Conservation (phyloP, 73 alveolate species). For the Paramecium bursaria region DNA sequence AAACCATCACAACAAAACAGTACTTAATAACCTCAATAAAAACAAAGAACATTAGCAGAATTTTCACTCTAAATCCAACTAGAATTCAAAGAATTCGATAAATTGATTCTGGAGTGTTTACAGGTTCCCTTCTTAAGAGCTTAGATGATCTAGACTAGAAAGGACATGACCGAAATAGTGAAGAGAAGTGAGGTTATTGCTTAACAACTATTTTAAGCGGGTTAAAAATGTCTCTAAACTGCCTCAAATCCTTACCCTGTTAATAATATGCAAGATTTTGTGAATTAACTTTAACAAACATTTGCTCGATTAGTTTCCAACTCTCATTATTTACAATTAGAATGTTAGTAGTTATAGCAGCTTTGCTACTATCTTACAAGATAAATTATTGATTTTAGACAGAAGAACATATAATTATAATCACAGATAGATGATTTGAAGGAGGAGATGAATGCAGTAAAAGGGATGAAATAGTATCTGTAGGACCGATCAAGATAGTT, state of each 20-base stretch:
- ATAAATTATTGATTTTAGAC: neutral
- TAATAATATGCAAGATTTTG: conserved; percentile 11
- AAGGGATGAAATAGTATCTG: conserved; percentile 18
- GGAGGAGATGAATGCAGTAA: neutral
- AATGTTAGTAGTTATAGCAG: conserved; percentile 20
- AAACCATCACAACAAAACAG: neutral
- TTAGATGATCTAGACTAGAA: neutral
- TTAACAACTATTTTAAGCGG: conserved; percentile 33
- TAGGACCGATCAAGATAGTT: conserved; percentile 25
- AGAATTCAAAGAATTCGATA: conserved; percentile 27
- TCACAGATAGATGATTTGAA: conserved; percentile 23
- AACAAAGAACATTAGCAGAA: conserved; percentile 21
- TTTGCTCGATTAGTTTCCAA: conserved; percentile 17
- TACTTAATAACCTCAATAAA: neutral
- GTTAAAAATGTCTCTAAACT: conserved; percentile 19
- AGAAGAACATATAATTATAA: neutral
- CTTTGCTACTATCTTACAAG: neutral
- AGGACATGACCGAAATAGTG: conserved; percentile 33
- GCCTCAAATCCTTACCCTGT: neutral
- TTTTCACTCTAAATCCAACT: conserved; percentile 4
- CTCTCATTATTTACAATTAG: conserved; percentile 19
- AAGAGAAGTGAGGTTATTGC: conserved; percentile 14
- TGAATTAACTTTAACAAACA: conserved; percentile 4
- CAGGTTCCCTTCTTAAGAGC: conserved; percentile 24
- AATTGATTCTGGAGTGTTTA: conserved; percentile 15